Conservation (phyloP, 2,329 filamentous ascomycete genomes). For the Exophiala calicioides region DNA sequence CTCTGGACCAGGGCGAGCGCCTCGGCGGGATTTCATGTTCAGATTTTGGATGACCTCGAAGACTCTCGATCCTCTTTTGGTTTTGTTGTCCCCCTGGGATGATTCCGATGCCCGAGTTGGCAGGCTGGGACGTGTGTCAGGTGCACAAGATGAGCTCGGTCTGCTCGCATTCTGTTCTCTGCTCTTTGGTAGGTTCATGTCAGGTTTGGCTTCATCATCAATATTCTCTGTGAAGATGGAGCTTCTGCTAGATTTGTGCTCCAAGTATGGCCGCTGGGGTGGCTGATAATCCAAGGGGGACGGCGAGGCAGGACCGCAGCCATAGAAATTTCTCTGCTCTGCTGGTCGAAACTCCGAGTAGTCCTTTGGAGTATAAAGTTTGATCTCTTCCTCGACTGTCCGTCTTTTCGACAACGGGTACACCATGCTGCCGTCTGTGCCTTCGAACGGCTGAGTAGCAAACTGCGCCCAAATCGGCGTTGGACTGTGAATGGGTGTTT, state of each 20-base stretch:
- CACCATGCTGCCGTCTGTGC: constrained; percentile 40
- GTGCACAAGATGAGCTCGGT: constrained; percentile 15
- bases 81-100: constrained; percentile 21
- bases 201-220: constrained; percentile 31
- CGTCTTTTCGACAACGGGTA: constrained; percentile 48
- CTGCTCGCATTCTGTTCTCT: constrained; percentile 20
- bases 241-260: constrained; percentile 33
- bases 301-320: constrained; percentile 43
- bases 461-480: constrained; percentile 85
- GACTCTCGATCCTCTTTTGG: constrained; percentile 30
- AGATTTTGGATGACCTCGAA: constrained; percentile 30
- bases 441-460: constrained; percentile 44
- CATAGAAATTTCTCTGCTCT: constrained; percentile 63
- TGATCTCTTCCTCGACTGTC: constrained; percentile 57
- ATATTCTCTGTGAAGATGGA: constrained; percentile 34
- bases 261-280: constrained; percentile 40
- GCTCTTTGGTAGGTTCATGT: constrained; percentile 17
- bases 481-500: constrained; percentile 36
- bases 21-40: constrained; percentile 24
- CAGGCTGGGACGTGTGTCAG: constrained; percentile 5
- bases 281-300: constrained; percentile 47
- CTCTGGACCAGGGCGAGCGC: constrained; percentile 4
- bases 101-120: constrained; percentile 16
- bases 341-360: constrained; percentile 54
- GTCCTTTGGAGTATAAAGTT: constrained; percentile 59